Evolutionary conservation across 163 green algal species (phyloP).

Genomic region (Prototheca wickerhamii): DNA sequence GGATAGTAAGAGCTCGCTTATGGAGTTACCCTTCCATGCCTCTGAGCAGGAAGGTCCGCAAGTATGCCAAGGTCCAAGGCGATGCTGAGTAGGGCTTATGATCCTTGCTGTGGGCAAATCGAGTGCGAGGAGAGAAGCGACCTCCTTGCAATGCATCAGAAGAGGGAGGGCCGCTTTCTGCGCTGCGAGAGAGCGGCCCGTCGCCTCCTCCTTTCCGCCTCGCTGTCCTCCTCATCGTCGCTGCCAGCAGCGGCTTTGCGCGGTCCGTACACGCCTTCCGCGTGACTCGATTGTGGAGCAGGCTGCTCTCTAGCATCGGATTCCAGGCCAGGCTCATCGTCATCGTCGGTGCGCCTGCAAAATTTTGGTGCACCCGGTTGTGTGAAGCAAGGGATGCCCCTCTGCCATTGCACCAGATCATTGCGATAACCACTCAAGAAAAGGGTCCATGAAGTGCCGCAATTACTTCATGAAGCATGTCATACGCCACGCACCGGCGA

Average conservation of each 20-base stretch:
- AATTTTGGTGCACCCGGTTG: too few species aligned
- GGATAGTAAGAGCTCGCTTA: too few species aligned
- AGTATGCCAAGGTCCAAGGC: too few species aligned
- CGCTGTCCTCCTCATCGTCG: background rate
- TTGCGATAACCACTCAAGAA: background rate
- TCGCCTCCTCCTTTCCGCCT: background rate
- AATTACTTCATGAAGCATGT: background rate
- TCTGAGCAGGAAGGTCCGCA: too few species aligned
- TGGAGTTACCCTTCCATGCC: too few species aligned
- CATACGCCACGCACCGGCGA: background rate
- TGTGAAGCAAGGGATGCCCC: too few species aligned
- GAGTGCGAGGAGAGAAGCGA: too few species aligned
- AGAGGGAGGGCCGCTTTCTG: too few species aligned
- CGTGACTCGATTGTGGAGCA: background rate
- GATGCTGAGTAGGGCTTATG: too few species aligned
- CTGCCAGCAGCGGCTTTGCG: background rate
- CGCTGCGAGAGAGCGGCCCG: background rate
- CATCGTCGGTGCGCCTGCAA: too few species aligned
- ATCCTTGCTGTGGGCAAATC: too few species aligned
- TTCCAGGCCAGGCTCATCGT: background rate
- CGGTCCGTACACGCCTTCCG: background rate
- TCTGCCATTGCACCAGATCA: too few species aligned
- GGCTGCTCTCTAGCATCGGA: background rate
- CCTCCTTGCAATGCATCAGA: background rate
- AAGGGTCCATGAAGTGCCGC: background rate